Evolutionary conservation across 2,329 filamentous ascomycete species (phyloP).

Genomic region (Aspergillus cejpii): DNA sequence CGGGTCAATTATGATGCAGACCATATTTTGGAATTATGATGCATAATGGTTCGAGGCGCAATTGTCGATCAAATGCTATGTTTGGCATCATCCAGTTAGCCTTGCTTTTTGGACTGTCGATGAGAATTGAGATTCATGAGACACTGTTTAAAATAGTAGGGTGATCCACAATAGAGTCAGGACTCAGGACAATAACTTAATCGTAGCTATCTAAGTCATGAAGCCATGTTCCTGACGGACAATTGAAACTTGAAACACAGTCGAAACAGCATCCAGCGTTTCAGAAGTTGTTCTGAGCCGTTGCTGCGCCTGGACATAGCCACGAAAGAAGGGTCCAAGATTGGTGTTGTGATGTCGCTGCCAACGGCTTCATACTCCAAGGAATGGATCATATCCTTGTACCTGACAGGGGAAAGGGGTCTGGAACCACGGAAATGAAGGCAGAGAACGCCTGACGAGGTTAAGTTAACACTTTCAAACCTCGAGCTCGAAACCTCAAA

Average conservation of each 20-base stretch:
- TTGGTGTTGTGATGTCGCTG: background rate
- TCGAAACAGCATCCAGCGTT: conserved; percentile 9
- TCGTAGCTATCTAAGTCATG: background rate
- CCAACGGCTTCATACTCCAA: no score
- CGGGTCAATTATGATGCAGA: background rate
- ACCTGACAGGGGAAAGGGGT: no score
- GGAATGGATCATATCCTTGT: no score
- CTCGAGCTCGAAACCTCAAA: no score
- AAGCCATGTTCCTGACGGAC: background rate
- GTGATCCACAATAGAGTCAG: background rate
- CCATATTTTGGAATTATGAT: background rate
- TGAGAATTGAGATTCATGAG: background rate
- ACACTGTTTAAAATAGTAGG: background rate
- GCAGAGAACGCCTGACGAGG: background rate
- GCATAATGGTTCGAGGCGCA: background rate
- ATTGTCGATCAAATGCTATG: background rate
- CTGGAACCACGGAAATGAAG: background rate
- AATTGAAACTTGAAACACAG: conserved; percentile 6
- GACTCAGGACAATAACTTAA: no score
- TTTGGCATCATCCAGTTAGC: background rate
- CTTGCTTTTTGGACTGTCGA: background rate
- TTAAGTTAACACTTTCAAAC: background rate
- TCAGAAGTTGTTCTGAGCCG: conserved; percentile 13
- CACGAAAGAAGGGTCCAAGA: conserved; percentile 5
- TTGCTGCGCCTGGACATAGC: conserved; percentile 22